Percentiles rank a stretch among this genome's conserved stretches.
Evolutionary conservation across 495 filamentous ascomycete species (phyloP).

Genomic region (Lasiosphaeria miniovina): DNA sequence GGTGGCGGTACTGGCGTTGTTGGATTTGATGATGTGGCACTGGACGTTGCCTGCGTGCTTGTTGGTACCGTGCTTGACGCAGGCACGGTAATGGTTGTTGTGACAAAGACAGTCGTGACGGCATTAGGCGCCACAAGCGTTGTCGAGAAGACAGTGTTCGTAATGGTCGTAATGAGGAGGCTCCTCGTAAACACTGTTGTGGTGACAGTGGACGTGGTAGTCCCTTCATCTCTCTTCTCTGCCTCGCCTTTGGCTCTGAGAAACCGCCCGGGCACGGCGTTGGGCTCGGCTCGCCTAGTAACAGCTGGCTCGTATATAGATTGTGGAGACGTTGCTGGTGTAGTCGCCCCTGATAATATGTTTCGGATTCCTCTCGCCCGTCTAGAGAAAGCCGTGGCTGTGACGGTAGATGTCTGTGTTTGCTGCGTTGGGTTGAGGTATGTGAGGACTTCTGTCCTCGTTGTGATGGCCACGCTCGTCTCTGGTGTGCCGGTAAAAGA

Average conservation of each 20-base stretch:
- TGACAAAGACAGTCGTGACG: constrained; percentile 22
- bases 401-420: constrained; percentile 19
- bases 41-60: constrained; percentile 1
- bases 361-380: background rate
- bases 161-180: constrained; percentile 12
- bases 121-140: constrained; percentile 23
- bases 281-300: background rate
- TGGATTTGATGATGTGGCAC: background rate
- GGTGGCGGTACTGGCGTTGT: no score
- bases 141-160: constrained; percentile 26
- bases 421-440: constrained; percentile 14
- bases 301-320: no score
- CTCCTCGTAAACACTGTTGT: constrained; percentile 15
- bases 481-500: constrained; percentile 4
- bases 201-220: constrained; percentile 19
- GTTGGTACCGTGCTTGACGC: constrained; percentile 7
- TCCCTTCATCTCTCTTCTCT: constrained; percentile 7
- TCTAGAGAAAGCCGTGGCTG: constrained; percentile 15
- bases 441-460: constrained; percentile 17
- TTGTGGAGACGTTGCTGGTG: no score
- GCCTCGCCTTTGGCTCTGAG: background rate
- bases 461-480: constrained; percentile 15
- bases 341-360: no score
- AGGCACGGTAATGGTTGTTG: constrained; percentile 20
- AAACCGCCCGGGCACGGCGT: background rate